Conservation (phyloP, 176 grass and related monocot genomes). For the Phyllostachys edulis region DNA sequence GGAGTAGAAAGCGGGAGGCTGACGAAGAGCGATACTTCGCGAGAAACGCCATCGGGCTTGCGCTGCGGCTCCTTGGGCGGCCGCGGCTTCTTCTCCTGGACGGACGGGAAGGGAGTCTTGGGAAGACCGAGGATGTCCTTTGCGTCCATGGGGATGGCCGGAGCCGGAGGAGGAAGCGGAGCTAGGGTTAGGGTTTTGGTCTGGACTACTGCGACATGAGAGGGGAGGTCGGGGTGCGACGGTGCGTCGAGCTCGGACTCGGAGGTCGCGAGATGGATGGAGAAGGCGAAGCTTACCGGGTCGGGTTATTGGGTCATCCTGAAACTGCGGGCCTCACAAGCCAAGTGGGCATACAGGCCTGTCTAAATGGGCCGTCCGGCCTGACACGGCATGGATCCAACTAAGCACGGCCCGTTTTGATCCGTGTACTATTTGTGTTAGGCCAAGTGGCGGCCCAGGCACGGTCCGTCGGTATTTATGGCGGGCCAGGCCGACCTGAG, state of each 20-base stretch:
- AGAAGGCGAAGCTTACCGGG: background rate
- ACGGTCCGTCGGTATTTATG: too few species aligned
- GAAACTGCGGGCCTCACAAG: too few species aligned
- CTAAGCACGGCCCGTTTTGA: too few species aligned
- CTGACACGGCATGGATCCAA: too few species aligned
- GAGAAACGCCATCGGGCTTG: slow-evolving; percentile 90
- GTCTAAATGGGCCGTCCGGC: too few species aligned
- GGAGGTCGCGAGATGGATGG: background rate
- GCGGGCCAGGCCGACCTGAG: too few species aligned
- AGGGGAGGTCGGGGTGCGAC: background rate
- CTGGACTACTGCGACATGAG: slow-evolving; percentile 23
- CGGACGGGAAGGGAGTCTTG: slow-evolving; percentile 63
- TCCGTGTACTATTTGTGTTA: too few species aligned
- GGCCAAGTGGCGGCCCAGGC: too few species aligned
- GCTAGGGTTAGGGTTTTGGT: slow-evolving; percentile 56
- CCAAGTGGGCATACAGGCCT: background rate
- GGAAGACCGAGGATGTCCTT: slow-evolving; percentile 95
- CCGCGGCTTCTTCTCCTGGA: slow-evolving; percentile 84
- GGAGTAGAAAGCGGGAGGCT: background rate
- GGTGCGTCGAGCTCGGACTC: background rate
- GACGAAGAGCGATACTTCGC: slow-evolving; percentile 49
- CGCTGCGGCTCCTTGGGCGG: slow-evolving; percentile 88
- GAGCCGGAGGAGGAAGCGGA: background rate
- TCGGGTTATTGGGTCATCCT: background rate
- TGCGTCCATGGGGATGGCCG: slow-evolving; percentile 64